phyloP scores from a whole-genome alignment of 73 alveolate species.

The Symbiodinium natans region DNA sequence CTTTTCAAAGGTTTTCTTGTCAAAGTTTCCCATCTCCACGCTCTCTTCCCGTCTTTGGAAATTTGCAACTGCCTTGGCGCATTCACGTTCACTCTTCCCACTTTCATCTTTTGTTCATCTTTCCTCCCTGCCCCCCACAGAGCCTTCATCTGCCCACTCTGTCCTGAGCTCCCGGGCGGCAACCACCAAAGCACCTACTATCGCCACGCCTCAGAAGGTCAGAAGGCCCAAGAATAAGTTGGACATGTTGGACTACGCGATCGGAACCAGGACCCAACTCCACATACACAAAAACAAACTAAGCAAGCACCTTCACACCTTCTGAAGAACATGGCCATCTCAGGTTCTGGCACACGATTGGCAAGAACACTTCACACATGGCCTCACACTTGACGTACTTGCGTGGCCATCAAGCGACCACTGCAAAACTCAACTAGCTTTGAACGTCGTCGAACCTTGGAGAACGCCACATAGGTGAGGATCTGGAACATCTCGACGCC shows the following conservation, averaged over 20 bases:
- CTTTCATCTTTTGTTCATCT: too few species aligned
- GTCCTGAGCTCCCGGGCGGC: background rate
- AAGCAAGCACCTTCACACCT: background rate
- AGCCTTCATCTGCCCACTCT: too few species aligned
- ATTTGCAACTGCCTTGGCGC: too few species aligned
- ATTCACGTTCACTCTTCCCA: too few species aligned
- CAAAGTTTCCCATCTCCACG: background rate
- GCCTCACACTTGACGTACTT: background rate
- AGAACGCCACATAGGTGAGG: conserved; percentile 37
- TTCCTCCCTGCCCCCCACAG: too few species aligned
- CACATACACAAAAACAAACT: too few species aligned
- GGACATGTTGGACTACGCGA: too few species aligned
- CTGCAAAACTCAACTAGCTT: background rate
- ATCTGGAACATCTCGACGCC: conserved; percentile 62
- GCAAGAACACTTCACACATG: conserved; percentile 38
- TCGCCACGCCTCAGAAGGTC: background rate
- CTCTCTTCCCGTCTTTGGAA: too few species aligned
- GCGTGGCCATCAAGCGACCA: background rate
- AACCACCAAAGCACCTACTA: background rate
- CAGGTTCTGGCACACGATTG: conserved; percentile 15
- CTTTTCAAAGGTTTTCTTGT: background rate
- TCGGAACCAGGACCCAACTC: too few species aligned
- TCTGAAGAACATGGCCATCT: background rate
- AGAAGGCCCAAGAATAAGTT: background rate
- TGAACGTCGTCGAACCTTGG: conserved; percentile 20